Evolutionary conservation across 768 basidiomycete genomes (phyloP).

Genomic region (Boletus rufocinnamomeus): DNA sequence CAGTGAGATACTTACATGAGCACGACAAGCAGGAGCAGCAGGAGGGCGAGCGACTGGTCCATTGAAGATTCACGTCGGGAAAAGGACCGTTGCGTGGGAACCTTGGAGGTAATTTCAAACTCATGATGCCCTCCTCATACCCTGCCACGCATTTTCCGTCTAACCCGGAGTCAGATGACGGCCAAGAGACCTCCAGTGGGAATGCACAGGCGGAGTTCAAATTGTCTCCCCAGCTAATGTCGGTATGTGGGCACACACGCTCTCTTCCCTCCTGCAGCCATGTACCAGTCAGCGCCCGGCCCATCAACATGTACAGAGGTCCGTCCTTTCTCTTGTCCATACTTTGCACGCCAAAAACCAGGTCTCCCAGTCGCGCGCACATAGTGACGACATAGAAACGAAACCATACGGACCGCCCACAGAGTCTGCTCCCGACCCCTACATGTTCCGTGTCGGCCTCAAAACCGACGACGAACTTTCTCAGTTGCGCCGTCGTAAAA

Average conservation of each 20-base stretch:
- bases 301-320: slow-evolving; percentile 16
- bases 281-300: background rate
- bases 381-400: slow-evolving; percentile 41
- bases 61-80: no score
- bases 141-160: no score
- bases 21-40: slow-evolving; percentile 49
- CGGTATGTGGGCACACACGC: no score
- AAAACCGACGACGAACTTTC: slow-evolving; percentile 63
- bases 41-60: slow-evolving; percentile 34
- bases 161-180: no score
- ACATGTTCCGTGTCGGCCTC: slow-evolving; percentile 59
- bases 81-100: no score
- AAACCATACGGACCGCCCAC: slow-evolving; percentile 30
- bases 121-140: no score
- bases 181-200: no score
- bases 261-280: background rate
- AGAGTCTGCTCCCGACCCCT: slow-evolving; percentile 58
- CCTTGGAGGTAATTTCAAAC: no score
- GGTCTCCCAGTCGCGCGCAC: background rate
- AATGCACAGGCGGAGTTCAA: no score
- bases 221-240: no score
- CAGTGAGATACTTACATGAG: slow-evolving; percentile 43
- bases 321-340: background rate
- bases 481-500: slow-evolving; percentile 57
- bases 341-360: background rate